Conservation (phyloP, 768 basidiomycete species). For the Hygrophoropsis aurantiaca region DNA sequence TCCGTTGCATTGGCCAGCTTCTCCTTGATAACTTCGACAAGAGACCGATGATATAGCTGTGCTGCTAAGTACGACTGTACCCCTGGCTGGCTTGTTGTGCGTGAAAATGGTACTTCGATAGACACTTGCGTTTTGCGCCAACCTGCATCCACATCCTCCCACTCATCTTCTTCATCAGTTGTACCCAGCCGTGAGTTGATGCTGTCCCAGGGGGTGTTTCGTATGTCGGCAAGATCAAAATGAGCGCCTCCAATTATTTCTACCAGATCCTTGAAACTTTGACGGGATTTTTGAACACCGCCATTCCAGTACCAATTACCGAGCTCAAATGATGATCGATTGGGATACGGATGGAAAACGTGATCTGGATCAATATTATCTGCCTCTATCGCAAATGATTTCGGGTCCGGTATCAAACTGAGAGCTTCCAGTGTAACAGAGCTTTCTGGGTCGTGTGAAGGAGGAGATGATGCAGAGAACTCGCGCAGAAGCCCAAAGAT, state of each 20-base stretch:
- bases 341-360: conserved; percentile 15
- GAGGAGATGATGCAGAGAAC: background rate
- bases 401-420: background rate
- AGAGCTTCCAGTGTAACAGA: background rate
- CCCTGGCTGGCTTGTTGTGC: background rate
- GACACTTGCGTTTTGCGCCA: conserved; percentile 8
- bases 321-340: conserved; percentile 10
- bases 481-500: background rate
- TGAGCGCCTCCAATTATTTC: conserved; percentile 6
- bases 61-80: conserved; percentile 1
- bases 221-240: conserved; percentile 3
- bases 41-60: conserved; percentile 10
- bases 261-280: conserved; percentile 11
- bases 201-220: background rate
- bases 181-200: conserved; percentile 1
- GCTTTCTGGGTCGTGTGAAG: conserved; percentile 5
- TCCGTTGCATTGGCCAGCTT: conserved; percentile 5
- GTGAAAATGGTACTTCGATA: conserved; percentile 8
- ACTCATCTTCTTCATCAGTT: conserved; percentile 1
- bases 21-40: conserved; percentile 14
- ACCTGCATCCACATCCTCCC: conserved; percentile 13
- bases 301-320: conserved; percentile 20
- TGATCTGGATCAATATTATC: background rate
- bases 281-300: conserved; percentile 16
- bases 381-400: background rate